phyloP scores from a whole-genome alignment of 73 alveolate genomes.

The Paramecium tetraurelia region DNA sequence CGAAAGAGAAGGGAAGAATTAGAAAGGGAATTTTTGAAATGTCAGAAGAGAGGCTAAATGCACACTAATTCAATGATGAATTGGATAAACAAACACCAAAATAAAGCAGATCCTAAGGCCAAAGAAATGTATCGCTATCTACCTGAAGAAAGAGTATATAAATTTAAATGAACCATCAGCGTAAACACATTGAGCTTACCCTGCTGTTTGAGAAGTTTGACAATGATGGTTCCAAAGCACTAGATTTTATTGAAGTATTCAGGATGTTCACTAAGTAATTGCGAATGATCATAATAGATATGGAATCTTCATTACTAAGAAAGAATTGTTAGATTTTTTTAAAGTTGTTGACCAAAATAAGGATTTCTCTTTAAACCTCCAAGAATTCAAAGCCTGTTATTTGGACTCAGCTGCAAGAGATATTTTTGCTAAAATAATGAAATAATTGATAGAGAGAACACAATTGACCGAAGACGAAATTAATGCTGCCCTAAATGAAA shows the following conservation, averaged over 20 bases:
- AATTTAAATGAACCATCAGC: constrained; percentile 9
- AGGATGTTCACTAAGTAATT: constrained; percentile 35
- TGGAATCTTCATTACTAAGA: constrained; percentile 21
- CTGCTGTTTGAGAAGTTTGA: constrained; percentile 34
- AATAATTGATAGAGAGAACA: neutral
- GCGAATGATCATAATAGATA: neutral
- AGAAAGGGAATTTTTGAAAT: neutral
- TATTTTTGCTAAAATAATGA: constrained; percentile 7
- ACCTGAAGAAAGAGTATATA: constrained; percentile 32
- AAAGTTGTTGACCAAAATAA: constrained; percentile 40
- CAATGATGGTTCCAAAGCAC: constrained; percentile 49
- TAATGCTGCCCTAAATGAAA: constrained; percentile 15
- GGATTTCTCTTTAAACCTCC: neutral
- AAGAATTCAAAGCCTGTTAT: constrained; percentile 43
- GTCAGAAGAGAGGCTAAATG: constrained; percentile 2
- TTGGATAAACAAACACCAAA: neutral
- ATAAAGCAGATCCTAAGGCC: constrained; percentile 6
- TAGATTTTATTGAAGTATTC: constrained; percentile 40
- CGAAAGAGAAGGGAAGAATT: neutral
- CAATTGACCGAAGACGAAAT: neutral
- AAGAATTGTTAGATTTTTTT: constrained; percentile 6
- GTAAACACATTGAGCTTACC: constrained; percentile 24
- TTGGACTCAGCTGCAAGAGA: neutral
- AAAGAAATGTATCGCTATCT: constrained; percentile 35
- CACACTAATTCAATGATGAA: constrained; percentile 5